phyloP scores from a whole-genome alignment of 164 flowering plant species.

The grape (Vitis vinifera) region DNA sequence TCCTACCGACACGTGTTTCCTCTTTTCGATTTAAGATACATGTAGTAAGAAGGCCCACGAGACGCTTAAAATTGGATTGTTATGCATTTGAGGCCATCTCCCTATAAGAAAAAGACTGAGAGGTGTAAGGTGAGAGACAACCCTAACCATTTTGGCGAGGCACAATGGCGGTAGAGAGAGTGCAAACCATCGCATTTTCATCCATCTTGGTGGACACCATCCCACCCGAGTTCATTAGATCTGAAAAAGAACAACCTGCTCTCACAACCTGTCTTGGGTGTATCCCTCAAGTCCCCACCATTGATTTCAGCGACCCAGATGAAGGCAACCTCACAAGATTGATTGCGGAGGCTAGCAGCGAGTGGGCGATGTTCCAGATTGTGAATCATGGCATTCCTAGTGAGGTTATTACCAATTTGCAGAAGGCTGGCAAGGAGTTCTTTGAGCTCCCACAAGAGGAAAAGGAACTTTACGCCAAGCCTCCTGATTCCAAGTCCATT shows the following conservation, averaged over 20 bases:
- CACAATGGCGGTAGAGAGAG: conserved; percentile 29
- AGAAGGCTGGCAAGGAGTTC: conserved; percentile 63
- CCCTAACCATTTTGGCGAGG: conserved; percentile 5
- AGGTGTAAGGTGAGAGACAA: no score
- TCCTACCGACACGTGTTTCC: no score
- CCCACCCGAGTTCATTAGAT: conserved; percentile 34
- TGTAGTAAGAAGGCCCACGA: no score
- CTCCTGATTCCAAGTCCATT: conserved; percentile 24
- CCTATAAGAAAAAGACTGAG: no score
- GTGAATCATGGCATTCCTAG: conserved; percentile 66
- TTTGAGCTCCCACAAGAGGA: conserved; percentile 73
- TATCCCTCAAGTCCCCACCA: conserved; percentile 41
- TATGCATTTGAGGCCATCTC: no score
- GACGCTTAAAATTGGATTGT: no score
- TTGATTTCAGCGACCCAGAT: conserved; percentile 44
- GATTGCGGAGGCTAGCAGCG: conserved; percentile 43
- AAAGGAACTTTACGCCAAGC: conserved; percentile 57
- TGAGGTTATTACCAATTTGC: conserved; percentile 48
- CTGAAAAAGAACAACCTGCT: conserved; percentile 33
- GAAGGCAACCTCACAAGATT: conserved; percentile 21
- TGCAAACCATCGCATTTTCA: conserved; percentile 24
- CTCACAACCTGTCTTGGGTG: conserved; percentile 29
- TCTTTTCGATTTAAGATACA: no score
- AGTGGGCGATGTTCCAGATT: conserved; percentile 74
- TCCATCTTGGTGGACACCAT: conserved; percentile 18